These are phyloP conservation scores for Flaveria bidentis DNA, from an alignment of 129 eudicot genomes.

Conservation along the genomic window DNA sequence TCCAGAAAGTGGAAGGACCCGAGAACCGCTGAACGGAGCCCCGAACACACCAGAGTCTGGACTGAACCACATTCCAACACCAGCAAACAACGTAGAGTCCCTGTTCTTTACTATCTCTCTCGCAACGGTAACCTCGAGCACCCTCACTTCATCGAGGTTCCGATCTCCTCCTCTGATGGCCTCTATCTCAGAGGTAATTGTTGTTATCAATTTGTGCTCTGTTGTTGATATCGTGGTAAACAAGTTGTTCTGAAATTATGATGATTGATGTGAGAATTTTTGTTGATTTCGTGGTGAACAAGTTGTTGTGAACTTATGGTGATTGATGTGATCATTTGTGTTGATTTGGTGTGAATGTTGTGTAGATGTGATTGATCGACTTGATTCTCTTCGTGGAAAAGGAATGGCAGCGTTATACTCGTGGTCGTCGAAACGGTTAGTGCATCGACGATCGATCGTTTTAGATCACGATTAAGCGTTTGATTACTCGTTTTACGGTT, in stretches of 20 bases:
- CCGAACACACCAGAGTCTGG: constrained; percentile 69
- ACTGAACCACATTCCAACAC: constrained; percentile 43
- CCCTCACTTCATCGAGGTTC: constrained; percentile 44
- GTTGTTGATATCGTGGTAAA: background rate
- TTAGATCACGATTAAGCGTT: background rate
- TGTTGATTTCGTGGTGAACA: too few relatives aligned
- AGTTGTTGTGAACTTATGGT: too few relatives aligned
- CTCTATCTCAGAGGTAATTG: constrained; percentile 42
- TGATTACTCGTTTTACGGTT: background rate
- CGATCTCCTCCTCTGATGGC: constrained; percentile 42
- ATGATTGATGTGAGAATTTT: background rate
- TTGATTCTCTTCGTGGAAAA: constrained; percentile 41
- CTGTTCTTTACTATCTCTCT: constrained; percentile 45
- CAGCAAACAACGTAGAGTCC: constrained; percentile 32
- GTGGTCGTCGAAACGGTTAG: constrained; percentile 87
- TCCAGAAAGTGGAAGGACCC: constrained; percentile 44
- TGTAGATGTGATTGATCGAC: constrained; percentile 39
- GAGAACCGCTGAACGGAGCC: constrained; percentile 49
- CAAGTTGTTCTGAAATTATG: too few relatives aligned
- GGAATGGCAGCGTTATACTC: constrained; percentile 47
- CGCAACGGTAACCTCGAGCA: constrained; percentile 42
- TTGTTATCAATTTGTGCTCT: background rate
- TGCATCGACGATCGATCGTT: background rate
- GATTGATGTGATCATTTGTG: background rate
- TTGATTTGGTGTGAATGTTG: background rate